Evolutionary conservation across 805 yeast species (phyloP), one percentile per base, ranked within the genome.

Genomic region (Ogataea populi-albae): DNA sequence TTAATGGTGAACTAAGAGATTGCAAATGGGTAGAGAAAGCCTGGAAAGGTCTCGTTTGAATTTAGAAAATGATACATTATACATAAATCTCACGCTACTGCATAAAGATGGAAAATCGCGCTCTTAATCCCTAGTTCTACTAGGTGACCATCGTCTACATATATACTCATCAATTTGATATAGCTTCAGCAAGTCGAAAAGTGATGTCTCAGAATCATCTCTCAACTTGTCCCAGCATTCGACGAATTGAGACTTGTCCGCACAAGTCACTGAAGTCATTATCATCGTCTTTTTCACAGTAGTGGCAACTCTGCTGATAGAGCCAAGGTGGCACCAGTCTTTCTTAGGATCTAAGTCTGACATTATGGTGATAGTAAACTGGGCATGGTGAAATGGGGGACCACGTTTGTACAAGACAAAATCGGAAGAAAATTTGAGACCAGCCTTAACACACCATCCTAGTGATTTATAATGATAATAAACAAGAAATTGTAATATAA

Each of bases 321-420:
- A 71, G 3, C 86, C 77, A 34, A 75, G 68, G 77, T 89, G 82
- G 54, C 67, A 69, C 73, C 76, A 78, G 40, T 5, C 28, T 14
- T 37, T 37, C 15, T 17, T 7, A 2, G 5, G 31, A 4, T 38
- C 20, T 16, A 30, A 17, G 15, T 40, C 45, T 11, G 46, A 40
- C 9, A 51, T 22, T 5, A 57, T 42, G 17, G 38, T 49, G 8
- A 84, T 64, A 30, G 91, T 86, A 57, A 77, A 86, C 55, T 88
- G 95, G 0, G 98, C 97, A 57, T 93, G 99, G 33, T 82, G 78
- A 57, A 89, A 87, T 2, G 97, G 97, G 6, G 98, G 98, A 0
- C 99, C 99, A 39, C 91, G 68, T 35, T 81, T 77, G 58, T 93
- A 93, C 4, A 93, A 66, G 6, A 93, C 62, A 59, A 67, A 82